Base-by-base conservation (phyloP, 345 rosid species). In the Excoecaria cochinchinensis region DNA sequence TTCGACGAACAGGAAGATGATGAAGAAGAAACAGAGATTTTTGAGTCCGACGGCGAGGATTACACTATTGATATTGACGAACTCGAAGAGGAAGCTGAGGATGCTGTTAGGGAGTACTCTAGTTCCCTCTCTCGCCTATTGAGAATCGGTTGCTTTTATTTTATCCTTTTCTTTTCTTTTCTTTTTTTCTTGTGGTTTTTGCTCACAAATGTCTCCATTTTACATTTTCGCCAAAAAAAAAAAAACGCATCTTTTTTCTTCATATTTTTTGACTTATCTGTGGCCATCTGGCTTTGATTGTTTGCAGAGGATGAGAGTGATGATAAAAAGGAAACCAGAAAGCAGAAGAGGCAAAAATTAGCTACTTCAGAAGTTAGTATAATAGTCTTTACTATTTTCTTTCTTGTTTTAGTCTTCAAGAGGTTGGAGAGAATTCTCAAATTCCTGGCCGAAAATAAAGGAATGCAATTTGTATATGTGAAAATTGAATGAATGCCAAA, bases 1-100 rank as follows among this genome's bases (percentile, higher is more conserved):
- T 25, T 56, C 1, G 82, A 73, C 14, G 78, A 64, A 38, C 62
- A 58, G 11, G 79, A 52, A 17, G 78, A 77, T 13, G 82, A 6
- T 13, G 67, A 31, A 6, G 48, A n/a, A 11, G 75, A 69, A 13
- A 39, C 62, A 6, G 84, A 60, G 36, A 8, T 22, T 21, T 75
- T 71, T 10, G 77, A 76, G 62, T 66, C 69, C 3, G 84, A 80
- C 9, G 74, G 71, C 46, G 87, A 75, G 51, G 71, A 67, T 9
- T 56, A 50, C 67, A 73, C 58, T 16, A 50, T 92, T 60, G 98
- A 92, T 70, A 74, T 85, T 55, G 86, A 88, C 46, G 82, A 76
- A 57, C 90, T 94, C 11, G 95, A 94, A 77, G 79, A 83, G 48
- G 97, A 94, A 83, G 98, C 97, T 0, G 76, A 79, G 52, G 86